Evolutionary conservation across 768 basidiomycete genomes (phyloP).

Genomic region (Termitomyces eurrhizus): DNA sequence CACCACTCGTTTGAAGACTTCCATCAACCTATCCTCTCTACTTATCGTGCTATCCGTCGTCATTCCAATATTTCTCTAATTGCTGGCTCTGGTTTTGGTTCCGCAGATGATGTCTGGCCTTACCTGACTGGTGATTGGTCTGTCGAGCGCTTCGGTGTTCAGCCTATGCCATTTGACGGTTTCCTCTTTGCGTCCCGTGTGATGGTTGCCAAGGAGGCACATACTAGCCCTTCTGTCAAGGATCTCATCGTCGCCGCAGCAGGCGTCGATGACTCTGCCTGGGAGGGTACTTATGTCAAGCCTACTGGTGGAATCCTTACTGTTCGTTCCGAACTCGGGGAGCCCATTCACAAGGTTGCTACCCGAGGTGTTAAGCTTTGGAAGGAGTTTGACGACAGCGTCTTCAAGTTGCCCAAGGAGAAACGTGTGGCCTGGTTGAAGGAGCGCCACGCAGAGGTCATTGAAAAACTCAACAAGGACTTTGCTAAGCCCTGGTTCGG

Average conservation of each 20-base stretch:
- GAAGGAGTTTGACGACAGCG: conserved; percentile 97
- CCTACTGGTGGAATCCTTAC: conserved; percentile 96
- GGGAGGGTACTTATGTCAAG: conserved; percentile 94
- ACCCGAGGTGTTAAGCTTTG: conserved; percentile 96
- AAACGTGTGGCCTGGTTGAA: conserved; percentile 87
- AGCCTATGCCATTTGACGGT: conserved; percentile 98
- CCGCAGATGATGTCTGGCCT: conserved; percentile 92
- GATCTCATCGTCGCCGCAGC: conserved; percentile 91
- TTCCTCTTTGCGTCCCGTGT: conserved; percentile 95
- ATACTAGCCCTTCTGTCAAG: conserved; percentile 92
- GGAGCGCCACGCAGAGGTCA: conserved; percentile 85
- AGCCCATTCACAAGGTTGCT: conserved; percentile 99
- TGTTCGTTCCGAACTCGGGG: conserved; percentile 95
- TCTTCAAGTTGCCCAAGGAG: conserved; percentile 95
- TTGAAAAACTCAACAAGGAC: conserved; percentile 89
- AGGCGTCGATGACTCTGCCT: conserved; percentile 86
- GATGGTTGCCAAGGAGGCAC: conserved; percentile 99
- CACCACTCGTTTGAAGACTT: conserved; percentile 99
- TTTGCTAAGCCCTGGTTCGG: conserved; percentile 98
- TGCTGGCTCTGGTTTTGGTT: conserved; percentile 94
- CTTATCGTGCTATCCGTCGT: conserved; percentile 87
- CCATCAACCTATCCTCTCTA: conserved; percentile 91
- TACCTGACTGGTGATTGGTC: conserved; percentile 98
- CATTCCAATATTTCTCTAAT: conserved; percentile 87
- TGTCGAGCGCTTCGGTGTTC: conserved; percentile 68